phyloP scores from a whole-genome alignment of 768 basidiomycete species.

The Pleurotus eryngii region DNA sequence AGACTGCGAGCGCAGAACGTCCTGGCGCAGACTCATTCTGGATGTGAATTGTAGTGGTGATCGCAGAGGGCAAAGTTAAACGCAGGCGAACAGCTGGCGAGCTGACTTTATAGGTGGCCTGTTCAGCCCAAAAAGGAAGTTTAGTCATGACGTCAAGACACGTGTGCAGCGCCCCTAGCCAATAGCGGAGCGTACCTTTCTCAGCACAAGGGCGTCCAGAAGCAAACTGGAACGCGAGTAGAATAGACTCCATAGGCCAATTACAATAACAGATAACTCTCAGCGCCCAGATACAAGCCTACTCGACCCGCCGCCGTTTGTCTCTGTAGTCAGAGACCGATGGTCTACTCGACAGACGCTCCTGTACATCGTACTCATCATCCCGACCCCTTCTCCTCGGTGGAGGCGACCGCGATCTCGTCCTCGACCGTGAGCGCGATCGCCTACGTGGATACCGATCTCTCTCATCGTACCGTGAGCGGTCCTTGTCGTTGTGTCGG shows the following conservation, averaged over 20 bases:
- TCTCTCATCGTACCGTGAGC: conserved; percentile 17
- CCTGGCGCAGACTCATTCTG: conserved; percentile 67
- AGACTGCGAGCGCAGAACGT: conserved; percentile 56
- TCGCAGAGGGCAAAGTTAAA: background rate
- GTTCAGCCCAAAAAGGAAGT: background rate
- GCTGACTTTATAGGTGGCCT: background rate
- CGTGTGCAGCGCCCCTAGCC: background rate
- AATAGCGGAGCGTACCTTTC: no score
- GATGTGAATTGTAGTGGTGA: conserved; percentile 10
- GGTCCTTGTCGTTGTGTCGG: conserved; percentile 5
- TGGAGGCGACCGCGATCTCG: conserved; percentile 27
- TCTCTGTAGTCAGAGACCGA: conserved; percentile 30
- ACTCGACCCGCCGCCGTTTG: conserved; percentile 59
- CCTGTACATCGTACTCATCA: conserved; percentile 16
- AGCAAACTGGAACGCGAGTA: no score
- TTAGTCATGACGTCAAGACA: background rate
- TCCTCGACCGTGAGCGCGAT: conserved; percentile 25
- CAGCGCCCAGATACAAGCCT: conserved; percentile 11
- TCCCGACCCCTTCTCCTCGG: conserved; percentile 9
- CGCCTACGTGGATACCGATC: conserved; percentile 17
- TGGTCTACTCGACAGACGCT: conserved; percentile 30
- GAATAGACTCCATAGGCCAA: no score
- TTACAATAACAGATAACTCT: no score
- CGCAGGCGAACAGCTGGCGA: background rate
- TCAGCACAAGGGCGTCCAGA: no score